Conservation (phyloP, 1,139 yeast species). For the Eremothecium coryli region DNA sequence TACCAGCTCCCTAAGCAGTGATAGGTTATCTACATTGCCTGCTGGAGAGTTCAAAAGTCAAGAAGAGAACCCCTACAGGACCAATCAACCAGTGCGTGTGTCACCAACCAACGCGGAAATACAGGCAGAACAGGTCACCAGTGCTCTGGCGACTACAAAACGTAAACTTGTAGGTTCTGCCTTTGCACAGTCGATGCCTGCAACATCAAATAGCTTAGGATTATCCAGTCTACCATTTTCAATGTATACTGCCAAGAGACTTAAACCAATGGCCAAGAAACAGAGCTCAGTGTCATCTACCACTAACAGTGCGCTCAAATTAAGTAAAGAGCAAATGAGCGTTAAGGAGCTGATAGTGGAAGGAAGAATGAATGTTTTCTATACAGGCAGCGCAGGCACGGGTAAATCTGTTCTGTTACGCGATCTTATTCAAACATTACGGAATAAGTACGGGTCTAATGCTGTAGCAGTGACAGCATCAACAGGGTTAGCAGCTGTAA, state of each 20-base stretch:
- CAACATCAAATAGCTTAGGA: too few species aligned
- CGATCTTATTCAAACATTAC: constrained; percentile 43
- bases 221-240: too few species aligned
- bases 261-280: neutral
- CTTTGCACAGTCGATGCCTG: neutral
- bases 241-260: neutral
- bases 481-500: constrained; percentile 85
- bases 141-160: neutral
- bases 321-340: constrained; percentile 40
- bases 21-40: too few species aligned
- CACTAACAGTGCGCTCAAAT: too few species aligned
- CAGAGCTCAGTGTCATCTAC: too few species aligned
- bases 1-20: neutral
- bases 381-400: constrained; percentile 79
- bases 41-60: too few species aligned
- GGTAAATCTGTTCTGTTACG: constrained; percentile 71
- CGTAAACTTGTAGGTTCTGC: neutral
- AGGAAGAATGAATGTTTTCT: constrained; percentile 47
- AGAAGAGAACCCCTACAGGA: neutral
- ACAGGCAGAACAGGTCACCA: too few species aligned
- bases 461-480: constrained; percentile 80
- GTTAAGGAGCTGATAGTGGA: constrained; percentile 46
- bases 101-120: neutral
- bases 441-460: constrained; percentile 36
- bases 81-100: neutral